phyloP scores from a whole-genome alignment of 2,329 filamentous ascomycete genomes.

The Bipolaris zeicola region DNA sequence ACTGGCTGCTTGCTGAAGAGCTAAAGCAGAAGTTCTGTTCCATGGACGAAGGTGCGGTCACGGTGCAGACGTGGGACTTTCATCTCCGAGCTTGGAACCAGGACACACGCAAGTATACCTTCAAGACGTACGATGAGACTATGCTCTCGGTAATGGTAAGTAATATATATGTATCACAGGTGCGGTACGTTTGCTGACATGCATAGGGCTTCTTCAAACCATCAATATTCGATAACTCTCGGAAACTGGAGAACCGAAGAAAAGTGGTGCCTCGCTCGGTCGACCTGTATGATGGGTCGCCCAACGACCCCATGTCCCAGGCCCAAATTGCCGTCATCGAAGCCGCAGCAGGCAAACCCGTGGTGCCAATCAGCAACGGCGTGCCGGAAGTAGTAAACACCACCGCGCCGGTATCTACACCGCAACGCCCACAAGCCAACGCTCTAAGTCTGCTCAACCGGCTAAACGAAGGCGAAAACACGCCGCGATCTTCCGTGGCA shows the following conservation, averaged over 20 bases:
- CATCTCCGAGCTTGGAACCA: constrained; percentile 87
- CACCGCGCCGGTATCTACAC: constrained; percentile 58
- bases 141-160: constrained; percentile 83
- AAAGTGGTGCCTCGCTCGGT: constrained; percentile 86
- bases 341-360: constrained; percentile 52
- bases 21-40: constrained; percentile 93
- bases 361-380: constrained; percentile 34
- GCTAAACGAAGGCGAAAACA: constrained; percentile 71
- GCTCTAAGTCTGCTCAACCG: constrained; percentile 73
- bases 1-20: constrained; percentile 92
- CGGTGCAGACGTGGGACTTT: constrained; percentile 86
- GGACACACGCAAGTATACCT: constrained; percentile 88
- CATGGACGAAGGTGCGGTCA: constrained; percentile 86
- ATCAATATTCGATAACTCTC: constrained; percentile 78
- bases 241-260: constrained; percentile 79
- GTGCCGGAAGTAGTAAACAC: constrained; percentile 41
- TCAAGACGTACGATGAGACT: constrained; percentile 97
- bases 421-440: constrained; percentile 56
- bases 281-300: constrained; percentile 90
- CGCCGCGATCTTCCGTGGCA: constrained; percentile 82
- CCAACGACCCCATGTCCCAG: constrained; percentile 85
- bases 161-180: background rate
- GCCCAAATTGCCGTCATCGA: constrained; percentile 75
- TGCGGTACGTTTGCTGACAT: constrained; percentile 15
- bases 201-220: constrained; percentile 82